Evolutionary conservation across 2,329 filamentous ascomycete genomes (phyloP).

Genomic region (Fusarium devonianum): DNA sequence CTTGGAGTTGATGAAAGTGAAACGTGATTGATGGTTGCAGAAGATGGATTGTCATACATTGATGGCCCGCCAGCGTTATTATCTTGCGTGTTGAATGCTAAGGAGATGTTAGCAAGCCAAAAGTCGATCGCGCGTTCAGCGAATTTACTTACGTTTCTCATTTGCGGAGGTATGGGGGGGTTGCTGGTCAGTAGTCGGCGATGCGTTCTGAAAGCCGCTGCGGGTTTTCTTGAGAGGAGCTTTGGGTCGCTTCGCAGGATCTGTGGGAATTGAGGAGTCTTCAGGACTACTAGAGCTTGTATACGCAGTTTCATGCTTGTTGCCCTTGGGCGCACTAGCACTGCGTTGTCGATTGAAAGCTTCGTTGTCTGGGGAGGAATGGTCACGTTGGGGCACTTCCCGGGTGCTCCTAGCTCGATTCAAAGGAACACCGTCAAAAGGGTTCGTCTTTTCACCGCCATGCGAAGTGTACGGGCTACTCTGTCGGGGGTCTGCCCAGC

Average conservation of each 20-base stretch:
- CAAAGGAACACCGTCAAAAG: constrained; percentile 58
- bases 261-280: constrained; percentile 16
- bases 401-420: constrained; percentile 57
- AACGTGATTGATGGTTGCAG: constrained; percentile 27
- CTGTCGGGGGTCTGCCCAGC: constrained; percentile 57
- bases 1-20: constrained; percentile 18
- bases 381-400: constrained; percentile 44
- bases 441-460: constrained; percentile 66
- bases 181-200: constrained; percentile 16
- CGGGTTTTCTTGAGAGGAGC: constrained; percentile 37
- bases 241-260: constrained; percentile 34
- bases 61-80: constrained; percentile 46
- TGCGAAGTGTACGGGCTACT: constrained; percentile 64
- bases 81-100: constrained; percentile 23
- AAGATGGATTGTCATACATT: constrained; percentile 54
- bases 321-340: constrained; percentile 43
- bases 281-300: background rate
- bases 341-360: constrained; percentile 42
- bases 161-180: constrained; percentile 13
- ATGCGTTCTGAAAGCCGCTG: constrained; percentile 28
- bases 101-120: constrained; percentile 4
- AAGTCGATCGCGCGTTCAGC: no score
- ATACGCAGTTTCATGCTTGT: constrained; percentile 9
- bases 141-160: constrained; percentile 23
- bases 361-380: constrained; percentile 32